Conservation (phyloP, 139 green algal genomes). For the Yamagishiella unicocca region DNA sequence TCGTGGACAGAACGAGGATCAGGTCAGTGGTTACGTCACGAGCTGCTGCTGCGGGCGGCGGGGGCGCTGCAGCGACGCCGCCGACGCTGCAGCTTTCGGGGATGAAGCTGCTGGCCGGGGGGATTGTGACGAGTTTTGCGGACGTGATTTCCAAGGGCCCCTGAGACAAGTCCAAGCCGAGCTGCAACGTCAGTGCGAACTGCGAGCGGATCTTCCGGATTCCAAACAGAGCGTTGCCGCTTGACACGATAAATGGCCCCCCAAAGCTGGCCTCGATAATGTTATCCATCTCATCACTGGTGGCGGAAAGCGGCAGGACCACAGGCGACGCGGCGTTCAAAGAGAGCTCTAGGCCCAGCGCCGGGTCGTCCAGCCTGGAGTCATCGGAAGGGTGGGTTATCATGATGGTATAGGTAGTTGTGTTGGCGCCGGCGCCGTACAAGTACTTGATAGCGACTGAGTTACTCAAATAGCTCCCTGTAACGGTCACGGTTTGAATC, state of each 20-base stretch:
- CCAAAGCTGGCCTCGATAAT: not conserved
- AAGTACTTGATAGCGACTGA: slow-evolving; percentile 31
- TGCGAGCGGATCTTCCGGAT: slow-evolving; percentile 6
- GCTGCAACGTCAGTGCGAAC: not conserved
- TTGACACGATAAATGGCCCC: not conserved
- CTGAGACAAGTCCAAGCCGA: not conserved
- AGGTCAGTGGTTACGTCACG: not conserved
- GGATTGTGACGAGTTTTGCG: too few relatives aligned
- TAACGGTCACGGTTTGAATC: not conserved
- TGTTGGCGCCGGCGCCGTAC: slow-evolving; percentile 25
- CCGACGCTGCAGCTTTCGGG: not conserved
- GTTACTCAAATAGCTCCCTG: not conserved
- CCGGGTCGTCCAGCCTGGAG: not conserved
- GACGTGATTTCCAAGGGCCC: slow-evolving; percentile 1
- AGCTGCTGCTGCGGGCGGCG: not conserved
- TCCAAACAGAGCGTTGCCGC: slow-evolving; percentile 2
- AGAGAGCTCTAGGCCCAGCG: not conserved
- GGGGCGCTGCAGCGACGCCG: not conserved
- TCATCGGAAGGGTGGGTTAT: not conserved
- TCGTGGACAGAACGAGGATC: not conserved
- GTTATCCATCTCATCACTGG: not conserved
- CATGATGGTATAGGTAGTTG: not conserved
- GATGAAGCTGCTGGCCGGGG: not conserved
- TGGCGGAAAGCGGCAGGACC: not conserved
- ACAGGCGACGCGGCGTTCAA: not conserved